Conservation (phyloP, 805 yeast species). For the Sungouiozyma intestinalis region DNA sequence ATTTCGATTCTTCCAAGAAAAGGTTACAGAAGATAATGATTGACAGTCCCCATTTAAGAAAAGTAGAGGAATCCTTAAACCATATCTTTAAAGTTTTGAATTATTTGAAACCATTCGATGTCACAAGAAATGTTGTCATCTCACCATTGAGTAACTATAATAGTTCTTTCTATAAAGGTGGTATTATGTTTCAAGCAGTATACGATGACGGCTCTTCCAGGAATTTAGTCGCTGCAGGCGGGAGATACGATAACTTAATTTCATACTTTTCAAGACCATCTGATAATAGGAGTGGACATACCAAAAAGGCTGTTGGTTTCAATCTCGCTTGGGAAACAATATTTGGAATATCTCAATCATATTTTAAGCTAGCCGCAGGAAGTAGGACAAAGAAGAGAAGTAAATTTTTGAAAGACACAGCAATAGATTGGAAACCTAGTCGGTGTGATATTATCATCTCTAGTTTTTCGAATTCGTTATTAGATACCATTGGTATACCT, state of each 20-base stretch:
- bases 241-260: constrained; percentile 75
- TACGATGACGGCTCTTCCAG: constrained; percentile 45
- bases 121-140: constrained; percentile 46
- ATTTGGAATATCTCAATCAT: constrained; percentile 40
- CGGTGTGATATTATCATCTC: constrained; percentile 80
- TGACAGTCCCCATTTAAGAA: constrained; percentile 53
- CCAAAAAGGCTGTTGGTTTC: constrained; percentile 73
- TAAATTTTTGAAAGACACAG: constrained; percentile 26
- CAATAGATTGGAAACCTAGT: constrained; percentile 40
- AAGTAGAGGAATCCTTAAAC: constrained; percentile 51
- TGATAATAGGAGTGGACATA: constrained; percentile 22
- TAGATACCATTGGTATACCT: constrained; percentile 54
- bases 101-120: constrained; percentile 48
- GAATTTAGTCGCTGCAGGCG: constrained; percentile 76
- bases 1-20: constrained; percentile 52
- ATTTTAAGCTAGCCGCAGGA: constrained; percentile 31
- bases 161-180: constrained; percentile 64
- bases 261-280: constrained; percentile 53
- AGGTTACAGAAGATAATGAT: constrained; percentile 62
- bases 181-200: constrained; percentile 82
- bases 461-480: constrained; percentile 45
- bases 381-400: constrained; percentile 29
- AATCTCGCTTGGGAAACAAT: constrained; percentile 67
- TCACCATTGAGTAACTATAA: constrained; percentile 83
- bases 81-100: constrained; percentile 52